Conservation (phyloP, 1,284 basidiomycete species). For the Cerioporus squamosus region DNA sequence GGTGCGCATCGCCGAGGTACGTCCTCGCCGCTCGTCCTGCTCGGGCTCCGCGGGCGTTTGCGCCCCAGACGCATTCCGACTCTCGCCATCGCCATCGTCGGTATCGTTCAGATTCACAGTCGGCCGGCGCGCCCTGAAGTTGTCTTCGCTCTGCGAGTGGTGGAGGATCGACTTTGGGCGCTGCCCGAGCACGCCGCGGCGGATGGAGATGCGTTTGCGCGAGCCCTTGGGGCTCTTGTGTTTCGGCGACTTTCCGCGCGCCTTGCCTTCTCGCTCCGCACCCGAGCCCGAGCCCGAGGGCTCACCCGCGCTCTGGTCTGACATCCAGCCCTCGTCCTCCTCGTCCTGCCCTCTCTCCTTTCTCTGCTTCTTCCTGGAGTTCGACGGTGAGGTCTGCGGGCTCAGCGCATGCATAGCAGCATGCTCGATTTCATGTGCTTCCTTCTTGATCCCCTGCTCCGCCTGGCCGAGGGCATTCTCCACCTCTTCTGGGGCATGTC, state of each 20-base stretch:
- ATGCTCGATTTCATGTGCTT: constrained; percentile 20
- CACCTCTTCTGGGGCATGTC: constrained; percentile 36
- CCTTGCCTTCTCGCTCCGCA: not conserved
- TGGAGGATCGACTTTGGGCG: constrained; percentile 17
- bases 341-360: constrained; percentile 24
- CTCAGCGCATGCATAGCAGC: constrained; percentile 27
- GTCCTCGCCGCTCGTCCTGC: constrained; percentile 19
- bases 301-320: constrained; percentile 40
- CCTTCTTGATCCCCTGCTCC: constrained; percentile 27
- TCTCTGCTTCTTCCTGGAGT: not conserved
- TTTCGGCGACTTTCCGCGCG: constrained; percentile 25
- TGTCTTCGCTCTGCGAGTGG: constrained; percentile 25
- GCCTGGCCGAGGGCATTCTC: constrained; percentile 39
- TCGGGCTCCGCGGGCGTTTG: constrained; percentile 10
- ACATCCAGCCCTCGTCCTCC: constrained; percentile 54
- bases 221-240: constrained; percentile 21
- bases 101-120: not conserved
- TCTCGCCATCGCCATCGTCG: not conserved
- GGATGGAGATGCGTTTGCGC: constrained; percentile 30
- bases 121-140: constrained; percentile 4
- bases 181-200: constrained; percentile 28
- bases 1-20: constrained; percentile 19
- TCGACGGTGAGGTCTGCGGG: constrained; percentile 8
- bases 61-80: constrained; percentile 13
- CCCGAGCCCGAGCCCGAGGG: constrained; percentile 9